Conservation (phyloP, 345 rosid genomes). For the Pugionium cornutum region DNA sequence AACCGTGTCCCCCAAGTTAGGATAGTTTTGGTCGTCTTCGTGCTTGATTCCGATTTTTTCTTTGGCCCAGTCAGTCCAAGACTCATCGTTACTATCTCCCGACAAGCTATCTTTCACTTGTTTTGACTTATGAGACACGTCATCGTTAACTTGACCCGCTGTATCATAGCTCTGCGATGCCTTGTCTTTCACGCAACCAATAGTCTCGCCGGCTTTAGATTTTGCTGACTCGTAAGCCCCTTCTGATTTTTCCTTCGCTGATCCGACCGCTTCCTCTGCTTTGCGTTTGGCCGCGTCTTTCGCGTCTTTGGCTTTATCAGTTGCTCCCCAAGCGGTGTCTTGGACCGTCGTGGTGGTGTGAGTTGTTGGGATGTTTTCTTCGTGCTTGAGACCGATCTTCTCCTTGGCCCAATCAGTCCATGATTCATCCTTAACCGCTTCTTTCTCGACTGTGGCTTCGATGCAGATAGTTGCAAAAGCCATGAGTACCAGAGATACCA, state of each 20-base stretch:
- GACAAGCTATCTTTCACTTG: constrained; percentile 36
- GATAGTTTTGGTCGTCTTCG: neutral
- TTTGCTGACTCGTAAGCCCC: constrained; percentile 32
- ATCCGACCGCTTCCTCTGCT: constrained; percentile 32
- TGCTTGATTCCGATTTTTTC: constrained; percentile 29
- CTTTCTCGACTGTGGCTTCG: constrained; percentile 24
- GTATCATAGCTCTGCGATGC: constrained; percentile 27
- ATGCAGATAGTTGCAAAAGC: constrained; percentile 24
- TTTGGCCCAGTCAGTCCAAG: constrained; percentile 32
- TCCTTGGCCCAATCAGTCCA: constrained; percentile 36
- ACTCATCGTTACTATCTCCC: constrained; percentile 23
- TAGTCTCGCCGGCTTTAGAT: constrained; percentile 27
- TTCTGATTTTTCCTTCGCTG: constrained; percentile 35
- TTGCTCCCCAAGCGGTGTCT: constrained; percentile 29
- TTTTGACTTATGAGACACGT: constrained; percentile 34
- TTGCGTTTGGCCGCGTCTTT: constrained; percentile 29
- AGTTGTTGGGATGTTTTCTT: constrained; percentile 25
- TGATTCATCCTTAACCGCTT: constrained; percentile 32
- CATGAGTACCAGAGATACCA: constrained; percentile 27
- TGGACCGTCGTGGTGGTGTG: constrained; percentile 27
- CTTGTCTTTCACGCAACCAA: constrained; percentile 32
- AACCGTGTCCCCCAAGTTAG: constrained; percentile 34
- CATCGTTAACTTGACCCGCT: constrained; percentile 40
- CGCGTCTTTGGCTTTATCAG: constrained; percentile 37
- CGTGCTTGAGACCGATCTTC: constrained; percentile 37